Evolutionary conservation across 352 stramenopile genomes (phyloP).

Genomic region (Phytophthora pseudosyringae): DNA sequence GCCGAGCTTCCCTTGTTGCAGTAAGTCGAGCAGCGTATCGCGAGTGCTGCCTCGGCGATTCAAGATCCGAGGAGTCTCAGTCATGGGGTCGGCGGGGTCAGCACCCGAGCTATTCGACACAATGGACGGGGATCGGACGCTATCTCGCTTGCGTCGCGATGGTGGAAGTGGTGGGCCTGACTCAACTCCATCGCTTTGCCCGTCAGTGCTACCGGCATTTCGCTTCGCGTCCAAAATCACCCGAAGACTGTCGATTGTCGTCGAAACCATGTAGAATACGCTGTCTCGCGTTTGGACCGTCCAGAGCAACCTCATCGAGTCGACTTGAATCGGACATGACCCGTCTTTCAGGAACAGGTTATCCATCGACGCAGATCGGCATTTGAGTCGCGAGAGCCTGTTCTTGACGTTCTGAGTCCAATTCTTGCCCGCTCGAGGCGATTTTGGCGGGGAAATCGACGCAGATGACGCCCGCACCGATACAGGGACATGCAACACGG

Average conservation of each 20-base stretch:
- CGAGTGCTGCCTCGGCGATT: conserved; percentile 55
- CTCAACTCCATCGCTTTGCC: not conserved
- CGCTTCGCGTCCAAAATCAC: conserved; percentile 46
- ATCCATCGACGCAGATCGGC: conserved; percentile 70
- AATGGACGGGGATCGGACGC: conserved; percentile 28
- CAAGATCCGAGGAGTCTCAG: not conserved
- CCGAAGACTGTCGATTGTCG: conserved; percentile 58
- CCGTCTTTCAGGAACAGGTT: conserved; percentile 77
- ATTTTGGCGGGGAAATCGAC: conserved; percentile 20
- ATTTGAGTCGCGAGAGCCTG: conserved; percentile 62
- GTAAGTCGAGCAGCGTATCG: conserved; percentile 69
- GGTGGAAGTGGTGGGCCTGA: conserved; percentile 5
- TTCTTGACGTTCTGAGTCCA: conserved; percentile 65
- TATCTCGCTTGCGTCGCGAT: conserved; percentile 25
- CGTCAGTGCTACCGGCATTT: conserved; percentile 20
- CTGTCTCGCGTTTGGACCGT: conserved; percentile 77
- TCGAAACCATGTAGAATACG: conserved; percentile 73
- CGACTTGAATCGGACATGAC: conserved; percentile 79
- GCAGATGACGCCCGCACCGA: conserved; percentile 20
- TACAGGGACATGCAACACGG: conserved; percentile 22
- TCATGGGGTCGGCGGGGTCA: not conserved
- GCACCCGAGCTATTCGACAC: conserved; percentile 3
- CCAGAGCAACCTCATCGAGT: conserved; percentile 85
- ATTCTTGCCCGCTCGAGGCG: conserved; percentile 44
- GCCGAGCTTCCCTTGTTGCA: conserved; percentile 81